Evolutionary conservation across 768 basidiomycete species (phyloP).

Genomic region (Heimioporus sp.): DNA sequence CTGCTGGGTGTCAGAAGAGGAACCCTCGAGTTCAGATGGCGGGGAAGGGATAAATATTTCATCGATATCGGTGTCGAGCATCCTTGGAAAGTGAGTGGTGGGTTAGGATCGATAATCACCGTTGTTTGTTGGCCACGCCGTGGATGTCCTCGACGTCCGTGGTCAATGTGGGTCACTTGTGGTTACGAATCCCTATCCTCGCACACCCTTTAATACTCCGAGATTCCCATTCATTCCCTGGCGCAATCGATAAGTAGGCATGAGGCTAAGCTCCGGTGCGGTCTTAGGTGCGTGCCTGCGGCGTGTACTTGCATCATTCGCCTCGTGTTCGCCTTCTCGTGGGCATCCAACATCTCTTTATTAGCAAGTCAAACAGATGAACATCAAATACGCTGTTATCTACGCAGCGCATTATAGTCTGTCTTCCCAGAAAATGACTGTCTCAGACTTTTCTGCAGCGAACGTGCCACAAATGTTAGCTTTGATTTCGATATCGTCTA

Average conservation of each 20-base stretch:
- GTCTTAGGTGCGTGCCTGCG: constrained; percentile 19
- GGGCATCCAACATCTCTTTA: neutral
- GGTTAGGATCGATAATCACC: constrained; percentile 8
- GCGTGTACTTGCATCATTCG: constrained; percentile 15
- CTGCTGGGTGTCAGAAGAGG: constrained; percentile 29
- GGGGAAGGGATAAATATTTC: constrained; percentile 30
- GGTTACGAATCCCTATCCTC: neutral
- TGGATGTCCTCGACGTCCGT: constrained; percentile 9
- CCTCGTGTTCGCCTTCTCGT: constrained; percentile 19
- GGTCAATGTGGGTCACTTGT: constrained; percentile 3
- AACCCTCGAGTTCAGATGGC: constrained; percentile 23
- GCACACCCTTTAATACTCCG: constrained; percentile 14
- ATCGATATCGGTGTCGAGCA: constrained; percentile 29
- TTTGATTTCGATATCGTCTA: constrained; percentile 94
- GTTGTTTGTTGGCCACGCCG: constrained; percentile 5
- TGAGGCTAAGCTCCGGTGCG: constrained; percentile 24
- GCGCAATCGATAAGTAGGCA: constrained; percentile 21
- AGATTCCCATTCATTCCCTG: constrained; percentile 1
- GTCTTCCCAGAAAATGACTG: constrained; percentile 31
- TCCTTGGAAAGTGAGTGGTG: constrained; percentile 10
- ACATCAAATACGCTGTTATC: too few species aligned
- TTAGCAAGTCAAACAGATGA: too few species aligned
- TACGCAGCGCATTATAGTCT: constrained; percentile 39
- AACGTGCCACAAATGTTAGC: constrained; percentile 80
- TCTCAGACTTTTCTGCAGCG: constrained; percentile 35